Percentiles rank a stretch among this genome's conserved stretches.
Evolutionary conservation across 2,329 filamentous ascomycete species (phyloP).

Genomic region (Alternaria tenuissima): DNA sequence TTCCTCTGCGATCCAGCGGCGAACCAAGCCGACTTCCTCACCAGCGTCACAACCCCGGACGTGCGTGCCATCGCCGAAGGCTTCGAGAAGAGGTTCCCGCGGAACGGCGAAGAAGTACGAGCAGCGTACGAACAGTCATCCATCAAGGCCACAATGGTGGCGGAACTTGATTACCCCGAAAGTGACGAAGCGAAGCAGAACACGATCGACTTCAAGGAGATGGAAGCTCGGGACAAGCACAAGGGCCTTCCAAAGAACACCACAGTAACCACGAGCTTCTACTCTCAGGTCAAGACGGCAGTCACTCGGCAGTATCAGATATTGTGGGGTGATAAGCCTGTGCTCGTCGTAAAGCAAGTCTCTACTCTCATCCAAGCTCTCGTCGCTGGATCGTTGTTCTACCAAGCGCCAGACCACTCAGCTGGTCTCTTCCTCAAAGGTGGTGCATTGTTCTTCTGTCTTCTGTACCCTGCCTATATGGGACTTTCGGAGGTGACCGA

Average conservation of each 20-base stretch:
- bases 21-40: constrained; percentile 77
- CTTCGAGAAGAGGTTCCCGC: constrained; percentile 53
- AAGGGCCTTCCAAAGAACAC: constrained; percentile 61
- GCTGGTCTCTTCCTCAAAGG: constrained; percentile 69
- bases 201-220: constrained; percentile 60
- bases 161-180: constrained; percentile 65
- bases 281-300: constrained; percentile 61
- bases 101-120: constrained; percentile 56
- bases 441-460: constrained; percentile 69
- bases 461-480: constrained; percentile 68
- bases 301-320: constrained; percentile 71
- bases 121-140: constrained; percentile 61
- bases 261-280: constrained; percentile 54
- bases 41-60: constrained; percentile 66
- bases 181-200: constrained; percentile 54
- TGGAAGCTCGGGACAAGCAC: constrained; percentile 63
- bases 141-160: constrained; percentile 60
- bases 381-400: constrained; percentile 72
- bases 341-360: constrained; percentile 68
- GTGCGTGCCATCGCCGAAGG: constrained; percentile 46
- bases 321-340: constrained; percentile 69
- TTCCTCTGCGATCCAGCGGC: constrained; percentile 63
- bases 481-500: constrained; percentile 70
- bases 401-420: constrained; percentile 66
- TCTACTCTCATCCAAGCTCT: constrained; percentile 66